Evolutionary conservation across 2,329 filamentous ascomycete species (phyloP).

Genomic region (Cordyceps militaris): DNA sequence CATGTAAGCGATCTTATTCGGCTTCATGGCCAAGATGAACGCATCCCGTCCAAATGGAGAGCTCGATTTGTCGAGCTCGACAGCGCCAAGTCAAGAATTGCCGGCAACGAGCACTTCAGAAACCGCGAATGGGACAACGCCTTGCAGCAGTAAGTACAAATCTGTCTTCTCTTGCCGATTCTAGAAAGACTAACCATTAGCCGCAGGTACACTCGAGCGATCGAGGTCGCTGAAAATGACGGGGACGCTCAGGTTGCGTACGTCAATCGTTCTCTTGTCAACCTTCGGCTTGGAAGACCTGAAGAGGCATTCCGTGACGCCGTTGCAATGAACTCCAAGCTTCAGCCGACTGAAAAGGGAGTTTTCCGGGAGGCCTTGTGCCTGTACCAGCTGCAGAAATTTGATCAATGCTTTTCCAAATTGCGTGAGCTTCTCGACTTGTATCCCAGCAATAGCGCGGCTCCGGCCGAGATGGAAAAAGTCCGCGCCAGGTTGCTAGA

Average conservation of each 20-base stretch:
- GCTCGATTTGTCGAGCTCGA: neutral
- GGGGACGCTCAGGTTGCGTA: neutral
- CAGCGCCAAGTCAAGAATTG: neutral
- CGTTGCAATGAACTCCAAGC: neutral
- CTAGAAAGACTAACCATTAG: neutral
- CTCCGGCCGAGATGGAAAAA: neutral
- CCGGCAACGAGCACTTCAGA: neutral
- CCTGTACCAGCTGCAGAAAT: neutral
- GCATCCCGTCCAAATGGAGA: neutral
- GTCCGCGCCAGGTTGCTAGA: neutral
- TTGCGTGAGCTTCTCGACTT: neutral
- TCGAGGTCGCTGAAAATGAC: neutral
- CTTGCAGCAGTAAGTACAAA: neutral
- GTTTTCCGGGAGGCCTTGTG: neutral
- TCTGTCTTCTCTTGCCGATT: neutral
- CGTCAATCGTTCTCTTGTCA: neutral
- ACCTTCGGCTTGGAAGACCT: neutral
- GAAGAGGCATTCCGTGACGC: neutral
- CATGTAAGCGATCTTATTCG: neutral
- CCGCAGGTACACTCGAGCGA: neutral
- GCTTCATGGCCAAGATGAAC: neutral
- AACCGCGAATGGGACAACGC: neutral
- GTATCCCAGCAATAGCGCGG: neutral
- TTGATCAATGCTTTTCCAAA: neutral
- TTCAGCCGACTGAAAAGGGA: neutral